Base-by-base conservation (phyloP, 768 basidiomycete genomes). In the Daedaleopsis sinensis region DNA sequence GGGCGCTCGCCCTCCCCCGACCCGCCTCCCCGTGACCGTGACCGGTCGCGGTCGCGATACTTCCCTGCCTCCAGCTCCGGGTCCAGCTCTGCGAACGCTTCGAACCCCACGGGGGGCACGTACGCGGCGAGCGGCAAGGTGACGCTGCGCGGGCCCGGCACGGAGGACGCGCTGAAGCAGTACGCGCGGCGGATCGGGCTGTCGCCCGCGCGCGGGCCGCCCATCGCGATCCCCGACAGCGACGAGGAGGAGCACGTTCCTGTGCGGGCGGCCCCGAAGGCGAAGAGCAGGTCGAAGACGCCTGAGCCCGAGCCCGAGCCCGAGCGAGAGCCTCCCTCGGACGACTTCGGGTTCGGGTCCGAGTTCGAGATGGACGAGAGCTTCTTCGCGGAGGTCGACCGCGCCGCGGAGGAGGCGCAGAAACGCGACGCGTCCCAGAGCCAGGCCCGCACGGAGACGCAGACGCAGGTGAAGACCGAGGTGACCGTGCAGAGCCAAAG, bases 381-480 rank as follows among this genome's bases (percentile, higher is more conserved):
- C 75, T 83, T 61, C 59, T 68, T 81, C 21, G 77, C 75, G 63
- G 77, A 78, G 60, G 63, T 78, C 4, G 75, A 77, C 51, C 63
- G 70, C 61, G 71, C 65, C 36, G 77, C 78, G 70, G 59, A 72
- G 57, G 67, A 71, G 49, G 70, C 66, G 24, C 55, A 46, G 52
- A 55, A 44, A 12, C 27, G 54, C 48, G 35, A 36, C 36, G 42
- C 19, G 11, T 35, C 52, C 13, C 47, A 50, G n/a, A 24, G 8
- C 15, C 57, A 43, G 48, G 18, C 36, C 13, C 49, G 35, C 19
- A 11, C 47, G 3, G 36, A 46, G n/a, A n/a, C 47, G 36, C 51
- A 35, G 50, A 55, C 58, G 50, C 54, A 63, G 37, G 52, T 61
- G 35, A 58, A 64, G 56, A 38, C 38, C 2, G 63, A 60, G 42